Evolutionary conservation across 257 asterid genomes (phyloP).

Genomic region (Salvia hispanica): DNA sequence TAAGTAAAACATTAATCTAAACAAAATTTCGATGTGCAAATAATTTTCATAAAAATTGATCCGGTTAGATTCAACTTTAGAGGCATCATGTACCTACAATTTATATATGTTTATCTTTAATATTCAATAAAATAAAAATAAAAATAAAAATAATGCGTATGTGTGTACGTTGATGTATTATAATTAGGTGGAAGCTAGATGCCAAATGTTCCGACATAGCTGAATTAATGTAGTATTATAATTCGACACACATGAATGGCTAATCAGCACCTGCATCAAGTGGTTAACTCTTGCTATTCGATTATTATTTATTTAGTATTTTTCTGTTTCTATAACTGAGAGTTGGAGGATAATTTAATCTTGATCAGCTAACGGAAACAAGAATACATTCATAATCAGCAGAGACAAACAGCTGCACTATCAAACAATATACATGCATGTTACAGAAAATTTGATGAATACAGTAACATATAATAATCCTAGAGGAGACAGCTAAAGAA

Average conservation of each 20-base stretch:
- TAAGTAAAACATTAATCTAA: no score
- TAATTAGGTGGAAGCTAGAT: slow-evolving; percentile 30
- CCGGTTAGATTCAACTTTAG: no score
- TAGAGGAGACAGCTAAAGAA: slow-evolving; percentile 22
- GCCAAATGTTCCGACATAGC: slow-evolving; percentile 55
- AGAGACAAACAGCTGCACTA: slow-evolving; percentile 35
- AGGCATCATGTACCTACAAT: no score
- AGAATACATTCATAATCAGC: slow-evolving; percentile 44
- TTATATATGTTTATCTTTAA: no score
- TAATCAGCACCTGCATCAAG: slow-evolving; percentile 25
- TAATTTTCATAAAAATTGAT: no score
- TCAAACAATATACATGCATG: background rate
- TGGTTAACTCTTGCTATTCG: slow-evolving; percentile 34
- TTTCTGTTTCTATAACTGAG: no score
- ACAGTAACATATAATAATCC: slow-evolving; percentile 25
- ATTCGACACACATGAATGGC: slow-evolving; percentile 18
- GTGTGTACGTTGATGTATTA: background rate
- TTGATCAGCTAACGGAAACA: slow-evolving; percentile 26
- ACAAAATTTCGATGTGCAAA: no score
- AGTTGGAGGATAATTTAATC: slow-evolving; percentile 24
- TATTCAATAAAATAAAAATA: no score
- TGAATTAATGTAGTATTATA: slow-evolving; percentile 30
- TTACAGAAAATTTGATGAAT: background rate
- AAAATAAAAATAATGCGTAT: no score
- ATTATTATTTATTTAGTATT: slow-evolving; percentile 10